Evolutionary conservation across 768 basidiomycete genomes (phyloP), one percentile per base, ranked within the genome.

Genomic region (Lanmaoa rubissima): DNA sequence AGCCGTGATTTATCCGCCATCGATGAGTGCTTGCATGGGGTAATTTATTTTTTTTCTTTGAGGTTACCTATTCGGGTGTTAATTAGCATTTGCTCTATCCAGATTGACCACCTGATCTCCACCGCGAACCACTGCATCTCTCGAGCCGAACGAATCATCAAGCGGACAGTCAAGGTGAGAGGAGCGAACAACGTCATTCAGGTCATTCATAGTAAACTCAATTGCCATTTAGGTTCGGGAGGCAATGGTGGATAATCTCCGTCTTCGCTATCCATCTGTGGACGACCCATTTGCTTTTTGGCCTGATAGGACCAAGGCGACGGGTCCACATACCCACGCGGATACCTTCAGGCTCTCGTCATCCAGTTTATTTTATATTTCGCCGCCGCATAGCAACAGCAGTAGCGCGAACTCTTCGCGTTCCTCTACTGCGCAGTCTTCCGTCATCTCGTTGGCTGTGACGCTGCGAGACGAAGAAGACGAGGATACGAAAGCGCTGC

Each of bases 401-500:
- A 39, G 42, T 3, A 62, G 64, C 28, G 42, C 36, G 4, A 39
- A 48, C 34, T 63, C 65, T 14, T 65, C 68, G 32, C 57, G 40
- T 19, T 61, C 57, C 35, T 68, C 64, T 14, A 71, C 74, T 13
- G 63, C 73, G 34, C 60, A 73, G 47, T 72, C 75, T n/a, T 74
- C 75, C 28, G 59, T 68, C 36, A 55, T 75, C n/a, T 83, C 86
- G 4, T 65, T 83, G 32, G 74, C 80, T 7, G 76, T 75, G 5
- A 82, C 82, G 0, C 61, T 81, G 4, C 78, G 78, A 1, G 81
- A 81, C 46, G 73, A 78, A 38, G 84, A 84, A 59, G 87, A 87
- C 53, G 82, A 88, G 47, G 89, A 90, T 57, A 79, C 77, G 12
- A 79, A 81, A 36, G 76, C 78, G 28, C 74, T 88, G 36, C 85